These are phyloP conservation scores for Populus hybrid DNA, from an alignment of 441 rosid genomes.

Conservation along the genomic window DNA sequence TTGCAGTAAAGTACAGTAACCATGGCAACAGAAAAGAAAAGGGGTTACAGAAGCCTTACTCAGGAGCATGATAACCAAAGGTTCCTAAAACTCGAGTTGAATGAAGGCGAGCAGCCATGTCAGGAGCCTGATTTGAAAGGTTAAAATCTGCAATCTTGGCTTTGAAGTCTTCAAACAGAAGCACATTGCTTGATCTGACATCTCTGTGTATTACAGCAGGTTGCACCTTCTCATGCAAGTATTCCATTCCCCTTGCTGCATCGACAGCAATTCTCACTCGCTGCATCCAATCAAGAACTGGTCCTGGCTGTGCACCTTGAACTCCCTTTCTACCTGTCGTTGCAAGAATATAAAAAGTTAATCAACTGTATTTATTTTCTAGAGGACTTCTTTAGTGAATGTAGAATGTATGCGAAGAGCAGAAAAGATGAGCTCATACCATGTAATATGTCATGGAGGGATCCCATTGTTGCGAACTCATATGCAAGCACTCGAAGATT, in stretches of 20 bases:
- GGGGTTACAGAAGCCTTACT: slow-evolving; percentile 45
- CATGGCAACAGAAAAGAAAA: slow-evolving; percentile 1
- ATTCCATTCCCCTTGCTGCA: slow-evolving; percentile 96
- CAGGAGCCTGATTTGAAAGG: slow-evolving; percentile 96
- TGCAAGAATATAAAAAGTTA: slow-evolving; percentile 17
- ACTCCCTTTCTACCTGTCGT: slow-evolving; percentile 90
- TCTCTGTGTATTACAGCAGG: slow-evolving; percentile 90
- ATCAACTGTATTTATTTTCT: not conserved
- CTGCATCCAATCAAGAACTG: slow-evolving; percentile 95
- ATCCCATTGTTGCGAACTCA: slow-evolving; percentile 98
- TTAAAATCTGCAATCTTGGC: slow-evolving; percentile 97
- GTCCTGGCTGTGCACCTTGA: slow-evolving; percentile 99
- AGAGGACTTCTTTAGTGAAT: not conserved
- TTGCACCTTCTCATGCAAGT: slow-evolving; percentile 88
- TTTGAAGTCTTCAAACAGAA: slow-evolving; percentile 87
- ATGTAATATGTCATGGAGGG: slow-evolving; percentile 90
- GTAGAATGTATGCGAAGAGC: not conserved
- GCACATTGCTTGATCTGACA: slow-evolving; percentile 93
- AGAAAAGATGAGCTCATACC: slow-evolving; percentile 40
- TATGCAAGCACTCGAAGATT: slow-evolving; percentile 79
- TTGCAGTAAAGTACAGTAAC: not conserved
- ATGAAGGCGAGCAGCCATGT: slow-evolving; percentile 99
- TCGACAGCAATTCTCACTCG: slow-evolving; percentile 88
- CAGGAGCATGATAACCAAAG: slow-evolving; percentile 99
- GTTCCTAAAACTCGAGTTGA: slow-evolving; percentile 98